Conservation (phyloP, 345 rosid species). For the Aquilaria malaccensis region DNA sequence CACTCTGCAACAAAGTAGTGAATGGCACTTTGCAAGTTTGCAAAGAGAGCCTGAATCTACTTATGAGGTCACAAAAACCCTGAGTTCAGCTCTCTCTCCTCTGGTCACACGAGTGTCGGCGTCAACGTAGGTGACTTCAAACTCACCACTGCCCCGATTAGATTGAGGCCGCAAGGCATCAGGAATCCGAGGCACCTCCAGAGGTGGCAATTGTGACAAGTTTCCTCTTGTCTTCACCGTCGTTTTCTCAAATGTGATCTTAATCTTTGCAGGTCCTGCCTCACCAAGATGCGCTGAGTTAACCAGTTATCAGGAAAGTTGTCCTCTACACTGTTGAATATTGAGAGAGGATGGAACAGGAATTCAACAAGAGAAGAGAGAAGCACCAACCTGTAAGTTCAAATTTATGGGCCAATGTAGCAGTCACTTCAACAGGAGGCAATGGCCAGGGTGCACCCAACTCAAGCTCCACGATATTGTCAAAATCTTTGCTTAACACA, state of each 20-base stretch:
- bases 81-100: conserved; percentile 82
- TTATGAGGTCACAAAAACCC: conserved; percentile 65
- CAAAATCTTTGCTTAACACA: conserved; percentile 73
- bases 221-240: conserved; percentile 66
- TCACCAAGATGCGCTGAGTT: not conserved
- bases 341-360: not conserved
- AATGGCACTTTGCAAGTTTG: not conserved
- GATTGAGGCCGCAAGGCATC: conserved; percentile 61
- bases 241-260: conserved; percentile 70
- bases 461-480: conserved; percentile 80
- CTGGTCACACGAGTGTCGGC: conserved; percentile 66
- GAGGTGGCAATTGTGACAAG: conserved; percentile 67
- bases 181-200: conserved; percentile 71
- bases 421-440: conserved; percentile 64
- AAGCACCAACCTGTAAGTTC: conserved; percentile 58
- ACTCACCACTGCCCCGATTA: conserved; percentile 60
- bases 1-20: too few species aligned
- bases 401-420: conserved; percentile 85
- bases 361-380: not conserved
- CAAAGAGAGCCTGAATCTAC: not conserved
- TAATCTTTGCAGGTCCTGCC: conserved; percentile 69
- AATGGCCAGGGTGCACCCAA: conserved; percentile 93
- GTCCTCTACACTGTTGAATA: not conserved
- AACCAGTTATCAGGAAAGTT: not conserved
- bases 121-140: conserved; percentile 78